phyloP scores from a whole-genome alignment of 2,329 filamentous ascomycete genomes.

The Penicillium thymicola region DNA sequence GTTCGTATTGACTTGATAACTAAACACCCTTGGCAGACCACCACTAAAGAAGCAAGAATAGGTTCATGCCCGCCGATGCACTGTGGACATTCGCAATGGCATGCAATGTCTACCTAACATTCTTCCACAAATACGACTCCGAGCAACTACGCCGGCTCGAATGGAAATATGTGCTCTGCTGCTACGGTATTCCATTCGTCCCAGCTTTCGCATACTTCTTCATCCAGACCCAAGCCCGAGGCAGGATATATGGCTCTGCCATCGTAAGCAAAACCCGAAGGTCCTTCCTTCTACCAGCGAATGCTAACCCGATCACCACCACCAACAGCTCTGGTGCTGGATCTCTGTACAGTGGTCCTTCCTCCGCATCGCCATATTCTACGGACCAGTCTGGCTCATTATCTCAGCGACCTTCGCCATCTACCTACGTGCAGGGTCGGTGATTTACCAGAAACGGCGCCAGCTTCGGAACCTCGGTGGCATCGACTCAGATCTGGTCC shows the following conservation, averaged over 20 bases:
- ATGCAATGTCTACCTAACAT: conserved; percentile 76
- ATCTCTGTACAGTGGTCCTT: conserved; percentile 64
- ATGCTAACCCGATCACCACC: not conserved
- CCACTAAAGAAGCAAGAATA: conserved; percentile 33
- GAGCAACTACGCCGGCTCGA: conserved; percentile 64
- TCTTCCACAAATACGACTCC: conserved; percentile 70
- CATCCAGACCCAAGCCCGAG: conserved; percentile 51
- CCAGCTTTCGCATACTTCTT: conserved; percentile 68
- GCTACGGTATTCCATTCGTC: conserved; percentile 71
- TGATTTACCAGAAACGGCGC: conserved; percentile 54
- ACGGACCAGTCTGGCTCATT: conserved; percentile 49
- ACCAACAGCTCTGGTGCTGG: conserved; percentile 78
- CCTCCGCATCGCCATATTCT: conserved; percentile 71
- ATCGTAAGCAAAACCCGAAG: conserved; percentile 43
- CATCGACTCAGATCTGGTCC: conserved; percentile 44
- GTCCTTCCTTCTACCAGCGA: not conserved
- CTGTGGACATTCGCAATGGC: conserved; percentile 80
- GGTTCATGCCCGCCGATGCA: conserved; percentile 75
- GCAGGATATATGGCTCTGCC: conserved; percentile 69
- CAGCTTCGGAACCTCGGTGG: conserved; percentile 57
- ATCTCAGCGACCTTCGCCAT: conserved; percentile 41
- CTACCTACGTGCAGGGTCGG: conserved; percentile 40
- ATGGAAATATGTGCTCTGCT: conserved; percentile 64
- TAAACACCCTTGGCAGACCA: not conserved
- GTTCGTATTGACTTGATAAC: conserved; percentile 49